Evolutionary conservation across 2,329 filamentous ascomycete genomes (phyloP).

Genomic region (Calonectria leucothoes): DNA sequence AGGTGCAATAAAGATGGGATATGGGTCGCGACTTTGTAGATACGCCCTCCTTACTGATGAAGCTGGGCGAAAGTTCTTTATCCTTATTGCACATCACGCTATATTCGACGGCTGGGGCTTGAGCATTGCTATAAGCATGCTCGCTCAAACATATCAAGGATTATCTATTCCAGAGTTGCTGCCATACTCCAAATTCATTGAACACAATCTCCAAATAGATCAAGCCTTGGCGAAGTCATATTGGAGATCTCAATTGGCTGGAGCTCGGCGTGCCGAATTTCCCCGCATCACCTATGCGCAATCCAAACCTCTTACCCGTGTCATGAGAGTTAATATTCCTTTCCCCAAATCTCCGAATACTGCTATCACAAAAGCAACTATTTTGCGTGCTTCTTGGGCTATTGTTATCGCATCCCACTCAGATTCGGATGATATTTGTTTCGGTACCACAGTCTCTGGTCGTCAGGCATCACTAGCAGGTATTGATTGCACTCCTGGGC

Average conservation of each 20-base stretch:
- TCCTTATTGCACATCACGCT: neutral
- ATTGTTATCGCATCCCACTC: slow-evolving; percentile 62
- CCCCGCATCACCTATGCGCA: slow-evolving; percentile 58
- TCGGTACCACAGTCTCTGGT: slow-evolving; percentile 57
- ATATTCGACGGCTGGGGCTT: slow-evolving; percentile 2
- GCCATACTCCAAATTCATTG: neutral
- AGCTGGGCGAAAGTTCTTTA: neutral
- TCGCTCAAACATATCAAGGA: neutral
- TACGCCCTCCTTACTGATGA: neutral
- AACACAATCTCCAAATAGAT: neutral
- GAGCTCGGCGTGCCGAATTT: slow-evolving; percentile 50
- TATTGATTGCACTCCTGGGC: slow-evolving; percentile 31
- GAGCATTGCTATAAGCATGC: neutral
- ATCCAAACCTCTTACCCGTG: slow-evolving; percentile 59
- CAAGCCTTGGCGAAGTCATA: neutral
- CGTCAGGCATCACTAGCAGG: slow-evolving; percentile 40
- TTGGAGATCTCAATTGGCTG: neutral
- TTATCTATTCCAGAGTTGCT: neutral
- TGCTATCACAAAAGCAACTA: slow-evolving; percentile 21
- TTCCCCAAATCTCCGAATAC: neutral
- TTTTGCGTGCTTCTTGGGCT: slow-evolving; percentile 56
- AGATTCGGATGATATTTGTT: slow-evolving; percentile 52
- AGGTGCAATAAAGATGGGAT: neutral
- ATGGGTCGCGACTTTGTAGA: neutral
- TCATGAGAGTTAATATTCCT: slow-evolving; percentile 16